These are phyloP conservation scores for Isabelozyma heimii DNA, from an alignment of 805 yeast genomes.

Conservation along the genomic window DNA sequence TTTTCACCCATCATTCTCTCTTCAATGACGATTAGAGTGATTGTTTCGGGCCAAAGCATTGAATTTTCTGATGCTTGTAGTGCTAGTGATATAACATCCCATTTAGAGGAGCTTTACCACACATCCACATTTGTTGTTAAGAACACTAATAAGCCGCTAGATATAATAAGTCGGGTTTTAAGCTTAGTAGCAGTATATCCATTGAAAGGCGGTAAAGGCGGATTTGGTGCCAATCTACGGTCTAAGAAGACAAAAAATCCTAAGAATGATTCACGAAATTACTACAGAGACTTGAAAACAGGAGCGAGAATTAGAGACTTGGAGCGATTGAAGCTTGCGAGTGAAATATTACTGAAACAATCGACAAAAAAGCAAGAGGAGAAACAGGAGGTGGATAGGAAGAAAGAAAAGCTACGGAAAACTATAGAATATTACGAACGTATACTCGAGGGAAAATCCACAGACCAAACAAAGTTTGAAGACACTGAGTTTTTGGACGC, in stretches of 20 bases:
- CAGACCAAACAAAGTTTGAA: neutral
- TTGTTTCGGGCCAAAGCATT: neutral
- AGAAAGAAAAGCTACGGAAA: conserved; percentile 3
- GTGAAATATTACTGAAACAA: neutral
- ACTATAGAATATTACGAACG: conserved; percentile 4
- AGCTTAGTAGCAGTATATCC: neutral
- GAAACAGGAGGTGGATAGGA: neutral
- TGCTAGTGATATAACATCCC: neutral
- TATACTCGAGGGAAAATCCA: conserved; percentile 1
- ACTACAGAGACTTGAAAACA: conserved; percentile 4
- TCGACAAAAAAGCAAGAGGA: neutral
- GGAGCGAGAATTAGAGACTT: conserved; percentile 3
- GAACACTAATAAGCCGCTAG: neutral
- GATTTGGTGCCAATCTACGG: conserved; percentile 6
- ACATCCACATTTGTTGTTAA: neutral
- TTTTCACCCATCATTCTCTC: too few relatives aligned
- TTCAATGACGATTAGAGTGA: too few relatives aligned
- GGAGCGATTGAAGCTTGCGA: conserved; percentile 1
- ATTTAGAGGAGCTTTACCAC: neutral
- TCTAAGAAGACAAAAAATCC: neutral
- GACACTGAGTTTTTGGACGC: conserved; percentile 2
- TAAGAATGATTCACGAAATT: neutral
- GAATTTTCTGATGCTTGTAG: neutral
- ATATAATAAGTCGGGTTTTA: neutral
- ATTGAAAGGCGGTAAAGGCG: conserved; percentile 7